These are phyloP conservation scores for Termitomyces sp. DNA, from an alignment of 768 basidiomycete species.

Conservation along the genomic window DNA sequence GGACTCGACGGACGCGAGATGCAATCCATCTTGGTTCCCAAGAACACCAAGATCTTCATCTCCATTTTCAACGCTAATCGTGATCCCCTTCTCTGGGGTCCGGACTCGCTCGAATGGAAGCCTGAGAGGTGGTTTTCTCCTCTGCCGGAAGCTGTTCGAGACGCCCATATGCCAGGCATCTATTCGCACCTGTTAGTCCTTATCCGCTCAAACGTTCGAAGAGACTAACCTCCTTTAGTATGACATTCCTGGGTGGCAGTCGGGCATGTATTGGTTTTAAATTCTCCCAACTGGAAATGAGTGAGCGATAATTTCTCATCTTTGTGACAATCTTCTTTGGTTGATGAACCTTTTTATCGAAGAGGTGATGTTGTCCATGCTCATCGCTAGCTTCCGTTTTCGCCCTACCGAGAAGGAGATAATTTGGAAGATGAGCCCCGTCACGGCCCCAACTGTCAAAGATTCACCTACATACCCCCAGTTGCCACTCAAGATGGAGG, in stretches of 20 bases:
- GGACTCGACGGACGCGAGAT: no score
- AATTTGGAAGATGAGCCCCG: slow-evolving; percentile 7
- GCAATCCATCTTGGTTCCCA: no score
- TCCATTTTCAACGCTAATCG: no score
- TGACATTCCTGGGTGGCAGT: slow-evolving; percentile 28
- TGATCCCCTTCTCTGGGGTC: no score
- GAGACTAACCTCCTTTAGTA: slow-evolving; percentile 10
- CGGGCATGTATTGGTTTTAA: slow-evolving; percentile 33
- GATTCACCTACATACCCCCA: slow-evolving; percentile 2
- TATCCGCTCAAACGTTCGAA: no score
- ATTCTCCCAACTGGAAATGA: slow-evolving; percentile 33
- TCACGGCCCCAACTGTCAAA: slow-evolving; percentile 2
- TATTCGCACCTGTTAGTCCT: not conserved
- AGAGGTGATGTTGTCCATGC: slow-evolving; percentile 10
- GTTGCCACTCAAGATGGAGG: slow-evolving; percentile 4
- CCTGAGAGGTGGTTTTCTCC: no score
- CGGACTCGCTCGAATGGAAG: no score
- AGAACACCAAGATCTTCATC: no score
- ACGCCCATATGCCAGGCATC: not conserved
- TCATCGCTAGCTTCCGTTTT: slow-evolving; percentile 11
- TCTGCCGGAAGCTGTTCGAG: not conserved
- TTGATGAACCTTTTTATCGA: not conserved
- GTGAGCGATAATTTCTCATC: slow-evolving; percentile 15
- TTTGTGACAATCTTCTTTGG: no score
- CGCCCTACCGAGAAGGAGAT: slow-evolving; percentile 9